A percentile compares a stretch with the other conserved stretches of the same genome.
These are phyloP conservation scores for Carex pumila DNA, from an alignment of 176 grass and related monocot species.

Conservation along the genomic window DNA sequence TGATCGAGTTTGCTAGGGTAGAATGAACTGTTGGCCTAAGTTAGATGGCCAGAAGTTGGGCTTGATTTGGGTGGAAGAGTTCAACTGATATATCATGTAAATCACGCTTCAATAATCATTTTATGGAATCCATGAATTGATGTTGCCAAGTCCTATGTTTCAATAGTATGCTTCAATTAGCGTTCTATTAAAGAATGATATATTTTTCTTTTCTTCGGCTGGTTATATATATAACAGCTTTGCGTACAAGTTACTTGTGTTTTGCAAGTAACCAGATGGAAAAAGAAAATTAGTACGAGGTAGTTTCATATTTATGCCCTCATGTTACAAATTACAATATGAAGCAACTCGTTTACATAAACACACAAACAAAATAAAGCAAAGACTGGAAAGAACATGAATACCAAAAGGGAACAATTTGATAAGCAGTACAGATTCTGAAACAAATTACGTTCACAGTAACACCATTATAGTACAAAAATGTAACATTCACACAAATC, in stretches of 20 bases:
- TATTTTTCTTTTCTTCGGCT: background rate
- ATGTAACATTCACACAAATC: too few species aligned
- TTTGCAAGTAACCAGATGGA: background rate
- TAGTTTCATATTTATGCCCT: background rate
- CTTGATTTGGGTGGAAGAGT: background rate
- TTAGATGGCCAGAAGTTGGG: background rate
- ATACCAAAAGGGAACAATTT: background rate
- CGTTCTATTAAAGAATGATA: background rate
- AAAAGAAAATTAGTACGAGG: background rate
- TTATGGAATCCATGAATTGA: background rate
- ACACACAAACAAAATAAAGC: background rate
- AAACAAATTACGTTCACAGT: too few species aligned
- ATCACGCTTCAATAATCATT: background rate
- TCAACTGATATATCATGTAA: background rate
- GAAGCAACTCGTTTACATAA: background rate
- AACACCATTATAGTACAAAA: too few species aligned
- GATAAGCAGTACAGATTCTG: background rate
- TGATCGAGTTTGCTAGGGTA: background rate
- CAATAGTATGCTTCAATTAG: background rate
- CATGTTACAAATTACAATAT: background rate
- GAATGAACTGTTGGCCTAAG: background rate
- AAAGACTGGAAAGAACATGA: background rate
- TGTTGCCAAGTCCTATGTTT: background rate
- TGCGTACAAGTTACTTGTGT: background rate
- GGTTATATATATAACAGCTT: background rate